These are phyloP conservation scores for Fusarium goolgardi DNA, from an alignment of 2,329 filamentous ascomycete genomes.

Conservation along the genomic window DNA sequence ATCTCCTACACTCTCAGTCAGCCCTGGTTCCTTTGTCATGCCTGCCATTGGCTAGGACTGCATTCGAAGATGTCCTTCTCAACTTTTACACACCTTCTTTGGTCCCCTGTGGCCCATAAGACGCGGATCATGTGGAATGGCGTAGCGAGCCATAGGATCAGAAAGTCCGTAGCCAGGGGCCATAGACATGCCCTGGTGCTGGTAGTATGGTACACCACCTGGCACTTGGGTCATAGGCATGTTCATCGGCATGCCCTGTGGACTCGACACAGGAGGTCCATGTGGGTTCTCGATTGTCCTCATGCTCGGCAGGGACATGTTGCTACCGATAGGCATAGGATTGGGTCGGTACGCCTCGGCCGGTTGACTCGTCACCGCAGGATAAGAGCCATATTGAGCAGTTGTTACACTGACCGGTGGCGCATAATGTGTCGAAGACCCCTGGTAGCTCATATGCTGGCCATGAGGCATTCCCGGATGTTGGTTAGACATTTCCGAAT, in stretches of 20 bases:
- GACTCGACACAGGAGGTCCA: slow-evolving; percentile 48
- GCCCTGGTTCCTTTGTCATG: slow-evolving; percentile 23
- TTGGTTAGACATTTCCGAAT: slow-evolving; percentile 52
- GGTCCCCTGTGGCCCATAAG: slow-evolving; percentile 62
- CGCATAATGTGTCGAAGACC: slow-evolving; percentile 43
- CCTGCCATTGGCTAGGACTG: not conserved
- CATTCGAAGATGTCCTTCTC: not conserved
- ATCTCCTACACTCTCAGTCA: slow-evolving; percentile 62
- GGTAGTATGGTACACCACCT: slow-evolving; percentile 58
- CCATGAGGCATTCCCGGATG: slow-evolving; percentile 49
- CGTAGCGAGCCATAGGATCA: slow-evolving; percentile 59
- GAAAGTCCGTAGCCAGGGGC: slow-evolving; percentile 56
- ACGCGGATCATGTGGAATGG: slow-evolving; percentile 62
- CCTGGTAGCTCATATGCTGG: slow-evolving; percentile 47
- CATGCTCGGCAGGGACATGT: slow-evolving; percentile 56
- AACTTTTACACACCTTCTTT: slow-evolving; percentile 64
- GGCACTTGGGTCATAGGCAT: slow-evolving; percentile 47
- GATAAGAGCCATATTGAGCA: slow-evolving; percentile 50
- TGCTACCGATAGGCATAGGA: slow-evolving; percentile 46
- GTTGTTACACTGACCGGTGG: slow-evolving; percentile 40
- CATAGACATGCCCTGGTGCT: slow-evolving; percentile 53
- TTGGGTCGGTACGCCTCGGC: slow-evolving; percentile 49
- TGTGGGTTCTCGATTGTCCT: slow-evolving; percentile 53
- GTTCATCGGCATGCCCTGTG: slow-evolving; percentile 54
- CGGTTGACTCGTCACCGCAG: slow-evolving; percentile 45